Conservation (phyloP, 2,329 filamentous ascomycete species). For the Fusarium ramigenum region DNA sequence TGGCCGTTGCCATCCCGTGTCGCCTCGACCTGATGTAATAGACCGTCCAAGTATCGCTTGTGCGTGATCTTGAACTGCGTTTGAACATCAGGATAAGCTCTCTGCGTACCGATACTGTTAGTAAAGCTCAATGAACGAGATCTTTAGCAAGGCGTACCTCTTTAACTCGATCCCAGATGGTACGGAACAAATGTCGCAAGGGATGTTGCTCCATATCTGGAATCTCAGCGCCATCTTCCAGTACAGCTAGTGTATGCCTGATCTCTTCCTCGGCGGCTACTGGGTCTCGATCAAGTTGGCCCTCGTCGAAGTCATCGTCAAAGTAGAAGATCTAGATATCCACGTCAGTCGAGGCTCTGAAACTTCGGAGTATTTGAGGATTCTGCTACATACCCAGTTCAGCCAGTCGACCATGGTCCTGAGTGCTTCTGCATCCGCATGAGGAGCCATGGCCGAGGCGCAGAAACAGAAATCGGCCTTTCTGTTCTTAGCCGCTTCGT, state of each 20-base stretch:
- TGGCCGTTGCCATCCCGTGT: not conserved
- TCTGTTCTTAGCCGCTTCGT: not conserved
- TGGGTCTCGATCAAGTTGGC: not conserved
- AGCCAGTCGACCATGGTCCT: not conserved
- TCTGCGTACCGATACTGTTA: not conserved
- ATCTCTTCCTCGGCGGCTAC: not conserved
- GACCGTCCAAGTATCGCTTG: not conserved
- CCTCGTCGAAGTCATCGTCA: not conserved
- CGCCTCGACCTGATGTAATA: not conserved
- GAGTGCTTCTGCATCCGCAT: not conserved
- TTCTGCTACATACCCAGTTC: not conserved
- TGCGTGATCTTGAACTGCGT: not conserved
- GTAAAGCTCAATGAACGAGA: rapidly evolving
- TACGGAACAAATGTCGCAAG: not conserved
- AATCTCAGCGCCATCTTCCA: not conserved
- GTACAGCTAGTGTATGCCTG: not conserved
- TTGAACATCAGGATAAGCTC: not conserved
- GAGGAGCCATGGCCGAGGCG: not conserved
- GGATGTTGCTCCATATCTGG: not conserved
- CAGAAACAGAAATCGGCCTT: not conserved
- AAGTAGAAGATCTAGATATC: not conserved
- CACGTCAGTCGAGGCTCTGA: not conserved
- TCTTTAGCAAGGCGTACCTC: rapidly evolving
- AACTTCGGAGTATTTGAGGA: rapidly evolving
- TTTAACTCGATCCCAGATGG: not conserved